phyloP scores from a whole-genome alignment of 805 yeast species.

The Candida pini region DNA sequence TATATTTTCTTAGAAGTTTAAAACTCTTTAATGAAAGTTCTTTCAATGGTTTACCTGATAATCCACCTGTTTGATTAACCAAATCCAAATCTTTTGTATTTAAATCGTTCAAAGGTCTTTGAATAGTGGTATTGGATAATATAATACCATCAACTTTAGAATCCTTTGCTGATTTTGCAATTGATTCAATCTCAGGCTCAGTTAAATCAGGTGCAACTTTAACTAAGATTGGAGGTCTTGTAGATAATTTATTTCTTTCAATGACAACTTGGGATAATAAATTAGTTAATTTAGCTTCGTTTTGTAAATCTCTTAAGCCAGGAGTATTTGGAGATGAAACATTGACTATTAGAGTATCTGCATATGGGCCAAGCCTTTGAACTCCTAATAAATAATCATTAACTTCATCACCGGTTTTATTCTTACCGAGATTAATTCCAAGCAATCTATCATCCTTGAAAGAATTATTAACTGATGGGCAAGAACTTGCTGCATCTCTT shows the following conservation, averaged over 20 bases:
- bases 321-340: constrained; percentile 97
- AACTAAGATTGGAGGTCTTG: constrained; percentile 75
- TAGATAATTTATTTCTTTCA: constrained; percentile 52
- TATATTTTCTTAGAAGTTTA: constrained; percentile 61
- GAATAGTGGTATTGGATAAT: constrained; percentile 86
- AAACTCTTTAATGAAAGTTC: constrained; percentile 71
- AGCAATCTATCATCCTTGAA: constrained; percentile 60
- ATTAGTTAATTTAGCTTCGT: constrained; percentile 62
- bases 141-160: constrained; percentile 88
- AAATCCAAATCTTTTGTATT: constrained; percentile 41
- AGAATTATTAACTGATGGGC: constrained; percentile 32
- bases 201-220: constrained; percentile 92
- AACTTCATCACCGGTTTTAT: constrained; percentile 86
- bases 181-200: constrained; percentile 72
- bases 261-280: constrained; percentile 62
- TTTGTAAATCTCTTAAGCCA: constrained; percentile 83
- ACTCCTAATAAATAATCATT: constrained; percentile 85
- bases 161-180: constrained; percentile 71
- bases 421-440: constrained; percentile 87
- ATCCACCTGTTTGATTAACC: constrained; percentile 69
- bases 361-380: constrained; percentile 68
- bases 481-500: constrained; percentile 40
- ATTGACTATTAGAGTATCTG: constrained; percentile 86
- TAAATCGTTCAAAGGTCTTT: constrained; percentile 59
- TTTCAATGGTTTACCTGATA: constrained; percentile 89